These are phyloP conservation scores for Mallotus repandus DNA, from an alignment of 441 rosid genomes.

Conservation along the genomic window DNA sequence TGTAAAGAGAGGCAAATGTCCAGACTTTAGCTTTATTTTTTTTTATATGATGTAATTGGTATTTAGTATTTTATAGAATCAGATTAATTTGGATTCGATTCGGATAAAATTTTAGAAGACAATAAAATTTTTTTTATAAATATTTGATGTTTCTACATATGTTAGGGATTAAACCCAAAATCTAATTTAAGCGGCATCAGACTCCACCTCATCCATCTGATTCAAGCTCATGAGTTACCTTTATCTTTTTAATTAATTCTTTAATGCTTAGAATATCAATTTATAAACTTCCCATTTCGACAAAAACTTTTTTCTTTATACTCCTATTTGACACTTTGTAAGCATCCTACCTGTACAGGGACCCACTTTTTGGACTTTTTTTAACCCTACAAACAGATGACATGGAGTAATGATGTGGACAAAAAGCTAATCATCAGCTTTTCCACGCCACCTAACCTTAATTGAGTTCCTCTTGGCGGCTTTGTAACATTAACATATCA, in stretches of 20 bases:
- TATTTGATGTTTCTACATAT: too few species aligned
- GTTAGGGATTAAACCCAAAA: too few species aligned
- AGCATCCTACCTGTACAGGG: slow-evolving; percentile 40
- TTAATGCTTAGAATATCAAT: slow-evolving; percentile 13
- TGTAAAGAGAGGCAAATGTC: slow-evolving; percentile 20
- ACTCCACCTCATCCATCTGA: too few species aligned
- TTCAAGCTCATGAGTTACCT: too few species aligned
- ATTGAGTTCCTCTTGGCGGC: slow-evolving; percentile 28
- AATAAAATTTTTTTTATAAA: too few species aligned
- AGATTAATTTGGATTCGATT: too few species aligned
- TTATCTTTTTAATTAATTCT: slow-evolving; percentile 21
- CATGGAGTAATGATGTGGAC: slow-evolving; percentile 55
- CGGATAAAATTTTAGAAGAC: too few species aligned
- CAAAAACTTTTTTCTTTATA: slow-evolving; percentile 23
- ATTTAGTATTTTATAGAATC: too few species aligned
- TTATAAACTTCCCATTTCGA: slow-evolving; percentile 2
- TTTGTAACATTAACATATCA: slow-evolving; percentile 2
- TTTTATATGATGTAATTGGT: too few species aligned
- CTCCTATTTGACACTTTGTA: slow-evolving; percentile 33
- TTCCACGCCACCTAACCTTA: slow-evolving; percentile 47
- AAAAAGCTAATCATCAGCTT: slow-evolving; percentile 49
- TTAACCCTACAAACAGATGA: slow-evolving; percentile 26
- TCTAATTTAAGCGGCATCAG: too few species aligned
- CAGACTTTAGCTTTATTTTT: slow-evolving; percentile 16
- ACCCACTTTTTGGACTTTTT: slow-evolving; percentile 29